Base-by-base conservation (phyloP, 1,139 yeast genomes). In the Yamadazyma sp. region DNA sequence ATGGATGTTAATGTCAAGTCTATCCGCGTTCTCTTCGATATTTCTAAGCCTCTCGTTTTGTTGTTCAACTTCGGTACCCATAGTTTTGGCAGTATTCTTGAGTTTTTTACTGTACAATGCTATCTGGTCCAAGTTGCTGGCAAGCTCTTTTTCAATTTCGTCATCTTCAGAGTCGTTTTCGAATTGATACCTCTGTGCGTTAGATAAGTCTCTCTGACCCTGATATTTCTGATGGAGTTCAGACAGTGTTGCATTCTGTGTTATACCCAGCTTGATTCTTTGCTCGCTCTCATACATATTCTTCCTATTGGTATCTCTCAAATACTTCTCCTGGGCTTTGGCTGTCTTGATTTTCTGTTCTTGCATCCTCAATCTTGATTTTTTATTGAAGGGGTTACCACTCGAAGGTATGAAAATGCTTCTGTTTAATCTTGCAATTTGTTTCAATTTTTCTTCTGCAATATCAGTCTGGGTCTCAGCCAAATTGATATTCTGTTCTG, bases 361-460 rank as follows among this genome's bases (percentile, higher is more conserved):
- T 51, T 80, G 81, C 49, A 83, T 87, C 49, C 83, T 80, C 47
- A 82, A 70, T 49, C 94, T 73, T 28, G 88, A 74, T 52, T 86
- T 86, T 35, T 86, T 82, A 52, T 88, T 89, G 68, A 92, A 90
- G 24, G 97, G 97, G 56, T 90, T 90, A 8, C 70, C 69, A 22
- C 85, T 78, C 43, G 88, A 89, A 10, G 95, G 90, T 16, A 89
- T 82, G 58, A 90, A 82, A 46, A 92, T 78, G 39, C 89, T 80
- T 43, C 97, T 73, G 62, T 88, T 89, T 51, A 87, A 75, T 48
- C 88, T 77, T 52, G 82, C 78, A 52, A 94, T 75, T 55, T 89
- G 94, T 38, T 76, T 76, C 28, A 92, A 94, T 61, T 87, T 87
- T 38, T 82, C 87, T 47, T 85, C 89, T 6, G 96, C 96, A 42